phyloP scores from a whole-genome alignment of 331 rosid genomes.

The Quercus lobata region DNA sequence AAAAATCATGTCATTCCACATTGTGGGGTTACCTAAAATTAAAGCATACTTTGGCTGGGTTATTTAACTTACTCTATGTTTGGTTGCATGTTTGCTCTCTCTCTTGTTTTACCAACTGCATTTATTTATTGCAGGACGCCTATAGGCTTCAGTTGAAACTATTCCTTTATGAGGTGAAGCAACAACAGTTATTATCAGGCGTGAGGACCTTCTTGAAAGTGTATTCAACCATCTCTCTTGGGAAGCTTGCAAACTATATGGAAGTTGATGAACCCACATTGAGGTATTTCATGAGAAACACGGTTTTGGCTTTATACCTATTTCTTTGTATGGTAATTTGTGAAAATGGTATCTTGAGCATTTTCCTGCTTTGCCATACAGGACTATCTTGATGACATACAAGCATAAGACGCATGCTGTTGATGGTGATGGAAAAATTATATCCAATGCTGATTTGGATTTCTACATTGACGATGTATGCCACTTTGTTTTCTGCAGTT shows the following conservation, averaged over 20 bases:
- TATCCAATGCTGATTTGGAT: conserved; percentile 87
- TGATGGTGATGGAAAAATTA: conserved; percentile 63
- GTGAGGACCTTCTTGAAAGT: conserved; percentile 87
- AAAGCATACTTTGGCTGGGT: neutral
- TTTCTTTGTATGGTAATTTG: neutral
- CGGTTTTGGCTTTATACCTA: neutral
- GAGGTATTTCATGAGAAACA: conserved; percentile 50
- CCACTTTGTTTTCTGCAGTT: neutral
- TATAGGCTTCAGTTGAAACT: conserved; percentile 92
- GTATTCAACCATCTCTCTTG: conserved; percentile 78
- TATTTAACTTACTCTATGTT: neutral
- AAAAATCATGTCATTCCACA: no score
- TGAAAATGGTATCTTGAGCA: neutral
- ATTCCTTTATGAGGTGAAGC: conserved; percentile 97
- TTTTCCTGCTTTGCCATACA: conserved; percentile 29
- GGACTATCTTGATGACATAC: conserved; percentile 92
- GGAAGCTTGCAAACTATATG: conserved; percentile 90
- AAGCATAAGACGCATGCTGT: conserved; percentile 97
- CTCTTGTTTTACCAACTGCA: neutral
- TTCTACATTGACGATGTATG: conserved; percentile 87
- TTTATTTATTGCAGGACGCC: conserved; percentile 63
- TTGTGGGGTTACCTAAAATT: neutral
- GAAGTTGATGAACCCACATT: conserved; percentile 93
- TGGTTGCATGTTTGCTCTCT: neutral
- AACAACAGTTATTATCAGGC: conserved; percentile 86